Conservation (phyloP, 257 asterid genomes). For the Henckelia pumila region DNA sequence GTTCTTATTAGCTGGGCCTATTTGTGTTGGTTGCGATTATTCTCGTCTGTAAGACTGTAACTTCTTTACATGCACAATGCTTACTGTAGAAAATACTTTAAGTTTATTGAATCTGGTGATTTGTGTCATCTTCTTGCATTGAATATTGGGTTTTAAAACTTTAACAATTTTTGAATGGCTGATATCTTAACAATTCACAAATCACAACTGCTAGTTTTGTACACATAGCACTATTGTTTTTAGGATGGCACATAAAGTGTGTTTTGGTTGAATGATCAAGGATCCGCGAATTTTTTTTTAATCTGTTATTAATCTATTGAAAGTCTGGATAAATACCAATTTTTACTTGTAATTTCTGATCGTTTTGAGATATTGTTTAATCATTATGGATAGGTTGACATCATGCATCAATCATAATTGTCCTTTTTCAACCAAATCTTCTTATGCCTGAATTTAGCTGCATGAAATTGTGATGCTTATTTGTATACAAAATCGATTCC, state of each 20-base stretch:
- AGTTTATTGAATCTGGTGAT: neutral
- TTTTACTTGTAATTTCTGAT: neutral
- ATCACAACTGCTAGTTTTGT: neutral
- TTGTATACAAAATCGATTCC: neutral
- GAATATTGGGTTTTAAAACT: neutral
- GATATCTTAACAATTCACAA: neutral
- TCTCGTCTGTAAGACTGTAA: neutral
- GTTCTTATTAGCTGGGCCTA: neutral
- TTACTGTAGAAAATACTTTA: neutral
- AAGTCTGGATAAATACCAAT: neutral
- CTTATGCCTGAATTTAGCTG: neutral
- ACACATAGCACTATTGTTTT: neutral
- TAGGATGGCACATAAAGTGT: neutral
- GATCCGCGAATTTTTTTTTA: neutral
- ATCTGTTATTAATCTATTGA: neutral
- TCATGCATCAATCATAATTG: neutral
- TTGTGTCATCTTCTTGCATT: neutral
- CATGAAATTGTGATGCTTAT: neutral
- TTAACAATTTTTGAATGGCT: too few relatives aligned
- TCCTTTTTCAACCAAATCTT: neutral
- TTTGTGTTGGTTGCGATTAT: neutral
- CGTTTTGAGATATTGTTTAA: too few relatives aligned
- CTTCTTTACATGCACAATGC: neutral
- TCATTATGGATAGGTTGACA: neutral
- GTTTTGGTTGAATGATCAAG: neutral